phyloP scores from a whole-genome alignment of 352 stramenopile genomes.

The Phytophthora pseudosyringae region DNA sequence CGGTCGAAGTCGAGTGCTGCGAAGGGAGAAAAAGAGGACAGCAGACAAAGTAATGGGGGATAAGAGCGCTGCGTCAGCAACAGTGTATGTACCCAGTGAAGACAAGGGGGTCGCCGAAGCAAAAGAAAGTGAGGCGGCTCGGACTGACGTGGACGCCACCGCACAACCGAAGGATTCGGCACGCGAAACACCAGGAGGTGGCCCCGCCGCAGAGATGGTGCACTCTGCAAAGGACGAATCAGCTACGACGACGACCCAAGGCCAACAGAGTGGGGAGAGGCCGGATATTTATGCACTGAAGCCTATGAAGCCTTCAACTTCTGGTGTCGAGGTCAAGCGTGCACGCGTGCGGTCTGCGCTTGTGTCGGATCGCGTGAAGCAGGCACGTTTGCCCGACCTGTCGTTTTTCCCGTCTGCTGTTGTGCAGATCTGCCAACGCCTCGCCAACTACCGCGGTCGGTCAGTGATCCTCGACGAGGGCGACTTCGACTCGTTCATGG shows the following conservation, averaged over 20 bases:
- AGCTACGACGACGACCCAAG: slow-evolving; percentile 1
- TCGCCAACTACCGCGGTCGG: slow-evolving; percentile 52
- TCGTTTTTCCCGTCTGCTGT: slow-evolving; percentile 57
- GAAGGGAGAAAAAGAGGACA: slow-evolving; percentile 13
- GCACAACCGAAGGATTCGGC: slow-evolving; percentile 8
- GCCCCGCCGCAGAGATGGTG: neutral
- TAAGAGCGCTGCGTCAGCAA: neutral
- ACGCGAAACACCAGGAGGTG: neutral
- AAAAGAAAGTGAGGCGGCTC: slow-evolving; percentile 4
- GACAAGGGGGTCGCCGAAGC: neutral
- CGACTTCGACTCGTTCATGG: slow-evolving; percentile 63
- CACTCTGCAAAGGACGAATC: neutral
- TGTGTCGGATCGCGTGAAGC: slow-evolving; percentile 44
- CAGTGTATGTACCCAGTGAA: neutral
- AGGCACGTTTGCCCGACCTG: slow-evolving; percentile 49
- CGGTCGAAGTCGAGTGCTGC: slow-evolving; percentile 8
- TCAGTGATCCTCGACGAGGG: slow-evolving; percentile 67
- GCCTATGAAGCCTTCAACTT: slow-evolving; percentile 24
- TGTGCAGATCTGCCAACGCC: slow-evolving; percentile 60
- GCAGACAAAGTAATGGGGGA: slow-evolving; percentile 3
- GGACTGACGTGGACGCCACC: slow-evolving; percentile 2
- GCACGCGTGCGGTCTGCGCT: slow-evolving; percentile 45
- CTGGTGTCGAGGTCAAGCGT: slow-evolving; percentile 46
- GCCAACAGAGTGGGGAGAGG: neutral
- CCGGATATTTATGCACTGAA: slow-evolving; percentile 27